phyloP scores from a whole-genome alignment of 2,329 filamentous ascomycete species.

The Aspergillus sp. region DNA sequence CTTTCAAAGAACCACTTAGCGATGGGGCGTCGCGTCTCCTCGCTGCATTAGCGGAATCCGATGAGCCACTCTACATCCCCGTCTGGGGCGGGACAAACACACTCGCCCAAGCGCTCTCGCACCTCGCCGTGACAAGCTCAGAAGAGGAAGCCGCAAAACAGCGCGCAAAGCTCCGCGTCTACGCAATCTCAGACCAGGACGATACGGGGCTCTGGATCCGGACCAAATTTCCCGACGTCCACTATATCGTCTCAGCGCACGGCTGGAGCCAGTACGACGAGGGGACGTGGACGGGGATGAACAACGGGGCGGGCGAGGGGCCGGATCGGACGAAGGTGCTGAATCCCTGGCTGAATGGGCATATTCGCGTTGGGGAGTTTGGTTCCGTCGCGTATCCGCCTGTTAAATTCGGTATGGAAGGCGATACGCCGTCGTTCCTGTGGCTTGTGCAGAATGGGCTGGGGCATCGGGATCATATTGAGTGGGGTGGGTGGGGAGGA shows the following conservation, averaged over 20 bases:
- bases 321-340: background rate
- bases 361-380: background rate
- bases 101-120: constrained; percentile 4
- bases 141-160: background rate
- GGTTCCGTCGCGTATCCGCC: background rate
- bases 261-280: too few relatives aligned
- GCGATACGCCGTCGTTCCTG: too few relatives aligned
- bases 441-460: too few relatives aligned
- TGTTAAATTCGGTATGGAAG: background rate
- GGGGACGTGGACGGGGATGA: background rate
- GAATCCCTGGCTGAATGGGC: constrained; percentile 7
- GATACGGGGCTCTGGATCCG: too few relatives aligned
- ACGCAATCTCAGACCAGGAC: background rate
- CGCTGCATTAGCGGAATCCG: too few relatives aligned
- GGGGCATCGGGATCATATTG: too few relatives aligned
- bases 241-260: constrained; percentile 1
- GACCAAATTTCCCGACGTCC: background rate
- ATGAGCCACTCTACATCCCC: constrained; percentile 3
- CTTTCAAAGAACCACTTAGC: too few relatives aligned
- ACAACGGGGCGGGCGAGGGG: background rate
- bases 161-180: background rate
- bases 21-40: too few relatives aligned
- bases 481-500: too few relatives aligned
- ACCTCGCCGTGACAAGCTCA: background rate
- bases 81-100: constrained; percentile 13